Percentiles rank a stretch among this genome's conserved stretches.
Conservation (phyloP, 179 eudicot species). For the Silene coronaria region DNA sequence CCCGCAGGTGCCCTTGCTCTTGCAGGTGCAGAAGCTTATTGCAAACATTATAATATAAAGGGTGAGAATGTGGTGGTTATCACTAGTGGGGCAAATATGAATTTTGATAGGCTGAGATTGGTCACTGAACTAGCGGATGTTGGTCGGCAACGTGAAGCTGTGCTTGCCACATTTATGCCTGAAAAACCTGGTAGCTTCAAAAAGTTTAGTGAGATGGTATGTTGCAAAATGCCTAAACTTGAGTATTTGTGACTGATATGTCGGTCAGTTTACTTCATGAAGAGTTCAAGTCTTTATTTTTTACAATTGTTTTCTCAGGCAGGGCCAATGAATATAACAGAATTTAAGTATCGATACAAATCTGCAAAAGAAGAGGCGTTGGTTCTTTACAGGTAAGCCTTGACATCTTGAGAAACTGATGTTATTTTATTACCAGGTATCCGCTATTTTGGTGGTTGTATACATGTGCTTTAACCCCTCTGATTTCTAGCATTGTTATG, state of each 20-base stretch:
- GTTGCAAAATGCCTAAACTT: constrained; percentile 7
- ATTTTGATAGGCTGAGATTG: constrained; percentile 85
- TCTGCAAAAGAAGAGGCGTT: constrained; percentile 56
- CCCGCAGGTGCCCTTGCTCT: constrained; percentile 99
- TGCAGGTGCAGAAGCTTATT: constrained; percentile 99
- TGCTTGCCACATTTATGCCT: constrained; percentile 85
- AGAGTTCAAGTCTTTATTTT: background rate
- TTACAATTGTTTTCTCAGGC: constrained; percentile 41
- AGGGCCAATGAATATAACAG: constrained; percentile 93
- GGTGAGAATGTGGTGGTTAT: constrained; percentile 75
- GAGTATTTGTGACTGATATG: background rate
- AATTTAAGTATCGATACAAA: constrained; percentile 76
- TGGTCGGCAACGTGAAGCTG: constrained; percentile 94
- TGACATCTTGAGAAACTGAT: background rate
- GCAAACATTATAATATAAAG: constrained; percentile 84
- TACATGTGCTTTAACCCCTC: background rate
- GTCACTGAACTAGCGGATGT: constrained; percentile 96
- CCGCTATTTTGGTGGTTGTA: no score
- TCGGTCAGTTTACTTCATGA: background rate
- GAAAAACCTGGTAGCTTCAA: constrained; percentile 90
- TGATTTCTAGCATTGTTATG: background rate
- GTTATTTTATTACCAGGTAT: background rate
- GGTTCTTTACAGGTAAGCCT: constrained; percentile 74
- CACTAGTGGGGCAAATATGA: constrained; percentile 98
- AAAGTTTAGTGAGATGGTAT: constrained; percentile 67